Base-by-base conservation (phyloP, 2,329 filamentous ascomycete species). In the Stachybotrys elegans region DNA sequence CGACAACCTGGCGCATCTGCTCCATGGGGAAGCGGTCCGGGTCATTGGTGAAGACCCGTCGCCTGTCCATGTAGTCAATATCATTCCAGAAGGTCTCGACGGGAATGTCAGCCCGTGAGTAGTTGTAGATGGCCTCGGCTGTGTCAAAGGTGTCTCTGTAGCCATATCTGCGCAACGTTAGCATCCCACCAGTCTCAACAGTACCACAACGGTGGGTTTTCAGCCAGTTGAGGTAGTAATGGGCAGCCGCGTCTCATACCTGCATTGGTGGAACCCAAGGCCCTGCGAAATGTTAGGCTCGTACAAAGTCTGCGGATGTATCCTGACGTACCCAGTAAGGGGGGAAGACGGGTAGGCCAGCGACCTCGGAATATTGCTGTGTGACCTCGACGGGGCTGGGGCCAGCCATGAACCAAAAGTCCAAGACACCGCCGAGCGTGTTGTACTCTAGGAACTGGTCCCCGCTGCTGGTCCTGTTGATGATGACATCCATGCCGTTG, bases 371-470 rank as follows among this genome's bases (percentile, higher is more conserved):
- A 58, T 92, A 93, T 31, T 84, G 75, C 58, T 79, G 80, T 14
- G 81, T 86, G 20, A 90, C 81, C 12, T 83, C 77, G 6, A 76
- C 71, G 45, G 83, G 82, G 0, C 74, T 81, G 0, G 86, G 85
- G 0, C 88, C 88, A 12, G 84, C 76, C 56, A 86, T 86, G 66
- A 93, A 88, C 61, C 88, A 91, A 16, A 93, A 69, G 57, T 93
- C 88, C 43, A 93, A 79, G 41, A 75, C 83, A 19, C 89, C 88
- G 43, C 88, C 88, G 0, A 94, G 66, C 1, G 82, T 80, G 59
- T 91, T 89, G 67, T 91, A 93, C 64, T 92, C 85, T 16, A 93
- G 76, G 49, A 84, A 88, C 58, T 91, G 81, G 5, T 76, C 73
- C 5, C 73, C 70, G 32, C 72, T 65, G 7, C 68, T 63, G 1